These are phyloP conservation scores for Nectriaceae sp. DNA, from an alignment of 2,329 filamentous ascomycete species.

Conservation along the genomic window DNA sequence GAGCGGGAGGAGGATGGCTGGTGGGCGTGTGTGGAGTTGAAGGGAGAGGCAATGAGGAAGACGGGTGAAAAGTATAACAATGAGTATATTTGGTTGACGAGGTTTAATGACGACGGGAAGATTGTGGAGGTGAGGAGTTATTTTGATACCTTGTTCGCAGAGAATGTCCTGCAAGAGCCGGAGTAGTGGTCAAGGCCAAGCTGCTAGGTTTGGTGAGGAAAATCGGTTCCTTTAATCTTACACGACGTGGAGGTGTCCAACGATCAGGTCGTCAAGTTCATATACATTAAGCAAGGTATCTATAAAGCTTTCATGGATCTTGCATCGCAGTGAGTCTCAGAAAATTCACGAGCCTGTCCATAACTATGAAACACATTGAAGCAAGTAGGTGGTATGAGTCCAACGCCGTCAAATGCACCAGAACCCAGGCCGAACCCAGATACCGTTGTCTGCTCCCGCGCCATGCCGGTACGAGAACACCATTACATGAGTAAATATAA, in stretches of 20 bases:
- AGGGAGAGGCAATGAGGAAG: conserved; percentile 20
- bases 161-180: conserved; percentile 17
- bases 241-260: no score
- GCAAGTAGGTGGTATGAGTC: conserved; percentile 26
- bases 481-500: conserved; percentile 16
- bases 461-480: conserved; percentile 15
- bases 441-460: conserved; percentile 24
- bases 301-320: conserved; percentile 19
- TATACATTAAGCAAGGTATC: conserved; percentile 30
- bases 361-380: conserved; percentile 17
- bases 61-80: conserved; percentile 24
- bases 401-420: conserved; percentile 33
- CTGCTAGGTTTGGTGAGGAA: neutral
- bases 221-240: neutral
- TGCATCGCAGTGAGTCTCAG: conserved; percentile 11
- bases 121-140: conserved; percentile 27
- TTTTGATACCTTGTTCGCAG: conserved; percentile 23
- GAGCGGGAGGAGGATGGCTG: conserved; percentile 20
- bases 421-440: conserved; percentile 22
- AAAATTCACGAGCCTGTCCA: neutral
- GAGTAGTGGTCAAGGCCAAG: no score
- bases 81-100: conserved; percentile 26
- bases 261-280: conserved; percentile 17
- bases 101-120: conserved; percentile 23
- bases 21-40: conserved; percentile 25